Base-by-base conservation (phyloP, 345 rosid genomes). In the Psidium guajava region DNA sequence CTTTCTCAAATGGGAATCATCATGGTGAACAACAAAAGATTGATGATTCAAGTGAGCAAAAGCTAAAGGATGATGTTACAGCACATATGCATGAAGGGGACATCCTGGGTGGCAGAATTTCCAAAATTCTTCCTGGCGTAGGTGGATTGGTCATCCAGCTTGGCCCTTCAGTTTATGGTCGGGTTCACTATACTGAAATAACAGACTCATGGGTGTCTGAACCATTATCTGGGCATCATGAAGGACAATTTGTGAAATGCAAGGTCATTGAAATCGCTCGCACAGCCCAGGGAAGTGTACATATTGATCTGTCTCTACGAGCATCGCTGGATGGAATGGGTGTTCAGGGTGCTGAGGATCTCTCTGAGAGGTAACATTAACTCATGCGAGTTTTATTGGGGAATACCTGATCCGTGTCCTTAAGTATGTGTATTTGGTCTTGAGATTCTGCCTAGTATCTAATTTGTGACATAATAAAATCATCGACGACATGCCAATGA, bases 241-340 rank as follows among this genome's bases (percentile, higher is more conserved):
- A 93, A 90, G 98, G 98, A 84, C 95, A 97, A 61, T 97, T 96
- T 87, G 95, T 97, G 86, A 96, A 93, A 91, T 95, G 97, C 93
- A 96, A 93, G 90, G 98, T 97, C 89, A 85, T 97, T 85, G 99
- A 97, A 90, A 89, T 95, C 86, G 88, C 92, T 89, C 93, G 4
- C 36, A 91, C 98, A 28, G 89, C 83, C 84, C 92, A 86, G 87
- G 98, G 96, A 58, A 93, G 91, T 86, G 32, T 87, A 87, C 99
- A 93, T 86, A 80, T 95, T 86, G 99, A 97, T 88, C 88, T 97
- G 87, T 95, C 99, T 27, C 85, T 97, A 52, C 93, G 96, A 73
- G 84, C 88, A 86, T 91, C 93, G 13, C 89, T 91, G 85, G 91
- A 90, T 84, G 98, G 96, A 92, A 89, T 93, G 94, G 85, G 58